Evolutionary conservation across 805 yeast species (phyloP), one percentile per base, ranked within the genome.

Genomic region (Starmerella floricola): DNA sequence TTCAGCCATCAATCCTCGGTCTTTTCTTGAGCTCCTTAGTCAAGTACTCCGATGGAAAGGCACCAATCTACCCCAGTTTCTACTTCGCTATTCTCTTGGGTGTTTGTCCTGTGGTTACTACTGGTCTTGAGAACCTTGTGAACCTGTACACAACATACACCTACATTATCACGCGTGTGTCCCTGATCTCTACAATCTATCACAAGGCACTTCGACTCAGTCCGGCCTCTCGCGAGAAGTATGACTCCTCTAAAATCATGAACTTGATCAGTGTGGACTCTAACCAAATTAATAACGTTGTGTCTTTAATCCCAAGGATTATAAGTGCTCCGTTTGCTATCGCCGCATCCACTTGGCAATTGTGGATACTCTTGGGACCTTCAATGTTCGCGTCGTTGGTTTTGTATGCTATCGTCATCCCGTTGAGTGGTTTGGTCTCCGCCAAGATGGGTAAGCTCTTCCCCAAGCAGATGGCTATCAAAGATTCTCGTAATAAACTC

Each of bases 301-400:
- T 79, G 11, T 83, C 78, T 56, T 72, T 76, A 59, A 69, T 85
- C 44, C 81, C 84, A 49, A 68, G 80, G 34, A 67, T 83, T 34
- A 81, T 94, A 84, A 82, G 94, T 2, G 94, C 94, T 37, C 96
- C 96, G 1, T 75, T 85, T 61, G 93, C 85, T 59, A 74, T 87
- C 47, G 57, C 71, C 18, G 60, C 87, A 40, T 84, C 95, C 65
- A 68, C 85, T 45, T 62, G 70, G 42, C 79, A 91, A 3, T 65
- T 87, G 40, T 74, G 84, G 60, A 69, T 71, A 2, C 64, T 87
- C 37, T 59, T 87, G 43, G 95, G 95, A 21, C 75, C 77, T 41
- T 72, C 88, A 8, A 85, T 85, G 91, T 84, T 93, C 87, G 76
- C 87, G 30, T 94, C 94, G 58, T 85, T 85, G 18, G 59, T 71